A percentile compares a stretch with the other conserved stretches of the same genome.
Evolutionary conservation across 116 monocot species (phyloP).

Genomic region (Cymodocea nodosa): DNA sequence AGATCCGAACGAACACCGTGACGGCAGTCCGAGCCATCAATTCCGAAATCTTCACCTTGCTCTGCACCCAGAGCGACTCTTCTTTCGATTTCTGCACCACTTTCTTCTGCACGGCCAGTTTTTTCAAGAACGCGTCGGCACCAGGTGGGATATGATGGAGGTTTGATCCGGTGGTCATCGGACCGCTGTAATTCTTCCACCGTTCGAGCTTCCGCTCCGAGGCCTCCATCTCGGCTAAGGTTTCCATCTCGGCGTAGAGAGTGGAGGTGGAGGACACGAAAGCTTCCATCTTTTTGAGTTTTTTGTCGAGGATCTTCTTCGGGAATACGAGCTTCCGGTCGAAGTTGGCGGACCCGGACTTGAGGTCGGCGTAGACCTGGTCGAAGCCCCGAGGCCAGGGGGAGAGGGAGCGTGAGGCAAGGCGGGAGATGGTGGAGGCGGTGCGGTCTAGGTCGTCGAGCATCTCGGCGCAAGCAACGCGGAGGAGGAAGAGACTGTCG

Average conservation of each 20-base stretch:
- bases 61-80: constrained; percentile 48
- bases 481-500: constrained; percentile 44
- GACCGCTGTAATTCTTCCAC: constrained; percentile 11
- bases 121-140: constrained; percentile 5
- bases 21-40: constrained; percentile 37
- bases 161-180: background rate
- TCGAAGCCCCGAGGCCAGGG: constrained; percentile 19
- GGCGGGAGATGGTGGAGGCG: constrained; percentile 29
- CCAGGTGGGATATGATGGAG: constrained; percentile 5
- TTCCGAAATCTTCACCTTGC: constrained; percentile 28
- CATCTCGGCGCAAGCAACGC: constrained; percentile 55
- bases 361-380: constrained; percentile 37
- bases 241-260: constrained; percentile 59
- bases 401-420: constrained; percentile 18
- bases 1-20: constrained; percentile 45
- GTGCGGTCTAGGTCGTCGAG: constrained; percentile 56
- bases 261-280: constrained; percentile 16
- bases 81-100: constrained; percentile 34
- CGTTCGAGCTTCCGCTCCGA: constrained; percentile 20
- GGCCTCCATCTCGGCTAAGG: constrained; percentile 49
- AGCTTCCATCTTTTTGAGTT: constrained; percentile 54
- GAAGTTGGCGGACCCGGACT: constrained; percentile 22
- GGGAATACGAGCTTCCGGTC: constrained; percentile 1
- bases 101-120: constrained; percentile 27
- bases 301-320: constrained; percentile 15